Evolutionary conservation across 2,329 filamentous ascomycete species (phyloP).

Genomic region (Ramularia collo-cygni): DNA sequence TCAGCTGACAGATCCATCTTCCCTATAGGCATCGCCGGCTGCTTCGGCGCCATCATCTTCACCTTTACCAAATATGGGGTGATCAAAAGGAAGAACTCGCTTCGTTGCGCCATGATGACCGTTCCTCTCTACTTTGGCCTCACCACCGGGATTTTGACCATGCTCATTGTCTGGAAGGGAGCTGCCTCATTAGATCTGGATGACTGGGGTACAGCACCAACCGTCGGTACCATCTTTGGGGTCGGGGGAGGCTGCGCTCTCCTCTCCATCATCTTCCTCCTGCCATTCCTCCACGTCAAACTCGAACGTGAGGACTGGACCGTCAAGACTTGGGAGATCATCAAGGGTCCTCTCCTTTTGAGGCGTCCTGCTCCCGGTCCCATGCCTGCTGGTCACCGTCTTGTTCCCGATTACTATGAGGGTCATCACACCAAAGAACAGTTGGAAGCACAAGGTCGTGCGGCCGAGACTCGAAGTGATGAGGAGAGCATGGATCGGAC

Average conservation of each 20-base stretch:
- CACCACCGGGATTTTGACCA: constrained; percentile 40
- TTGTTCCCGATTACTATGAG: constrained; percentile 50
- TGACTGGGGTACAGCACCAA: constrained; percentile 33
- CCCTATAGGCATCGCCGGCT: constrained; percentile 36
- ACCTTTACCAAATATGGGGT: constrained; percentile 42
- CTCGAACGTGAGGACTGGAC: constrained; percentile 57
- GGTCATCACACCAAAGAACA: constrained; percentile 47
- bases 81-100: constrained; percentile 40
- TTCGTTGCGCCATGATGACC: constrained; percentile 43
- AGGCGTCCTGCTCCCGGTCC: constrained; percentile 33
- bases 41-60: constrained; percentile 43
- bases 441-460: constrained; percentile 33
- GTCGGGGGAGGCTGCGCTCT: constrained; percentile 45
- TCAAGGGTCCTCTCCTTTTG: constrained; percentile 37
- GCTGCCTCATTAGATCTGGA: constrained; percentile 43
- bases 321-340: constrained; percentile 49
- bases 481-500: constrained; percentile 7
- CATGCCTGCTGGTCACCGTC: constrained; percentile 9
- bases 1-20: background rate
- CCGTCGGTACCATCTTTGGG: constrained; percentile 49
- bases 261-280: constrained; percentile 47
- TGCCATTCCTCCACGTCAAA: constrained; percentile 53
- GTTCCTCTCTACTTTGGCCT: constrained; percentile 43
- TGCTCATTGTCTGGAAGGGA: constrained; percentile 52
- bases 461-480: constrained; percentile 14